These are phyloP conservation scores for Colletotrichum agaves DNA, from an alignment of 2,329 filamentous ascomycete species.

Conservation along the genomic window DNA sequence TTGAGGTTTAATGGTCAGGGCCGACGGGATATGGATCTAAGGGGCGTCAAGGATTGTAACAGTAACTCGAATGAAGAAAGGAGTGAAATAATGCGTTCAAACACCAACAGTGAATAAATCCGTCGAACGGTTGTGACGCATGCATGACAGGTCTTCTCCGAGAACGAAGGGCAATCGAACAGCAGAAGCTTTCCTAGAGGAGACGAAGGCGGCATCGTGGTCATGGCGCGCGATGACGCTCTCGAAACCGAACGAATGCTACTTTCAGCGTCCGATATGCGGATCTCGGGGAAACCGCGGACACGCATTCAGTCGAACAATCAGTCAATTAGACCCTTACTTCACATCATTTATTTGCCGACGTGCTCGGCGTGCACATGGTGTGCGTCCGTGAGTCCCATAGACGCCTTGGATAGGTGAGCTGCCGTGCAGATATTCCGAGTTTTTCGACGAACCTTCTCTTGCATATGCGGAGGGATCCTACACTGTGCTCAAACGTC, in stretches of 20 bases:
- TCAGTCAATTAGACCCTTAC: constrained; percentile 21
- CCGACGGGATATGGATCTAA: too few relatives aligned
- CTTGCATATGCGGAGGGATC: not conserved
- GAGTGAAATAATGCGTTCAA: too few relatives aligned
- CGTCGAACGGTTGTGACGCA: too few relatives aligned
- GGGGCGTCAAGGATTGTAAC: too few relatives aligned
- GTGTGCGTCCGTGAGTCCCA: constrained; percentile 16
- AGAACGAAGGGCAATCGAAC: too few relatives aligned
- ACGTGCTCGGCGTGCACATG: not conserved
- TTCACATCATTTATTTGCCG: constrained; percentile 11
- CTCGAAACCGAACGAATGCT: not conserved
- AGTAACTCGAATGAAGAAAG: too few relatives aligned
- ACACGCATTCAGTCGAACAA: not conserved
- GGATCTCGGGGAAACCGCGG: constrained; percentile 7
- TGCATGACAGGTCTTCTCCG: too few relatives aligned
- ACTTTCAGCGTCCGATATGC: not conserved
- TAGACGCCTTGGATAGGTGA: not conserved
- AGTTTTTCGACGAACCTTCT: constrained; percentile 28
- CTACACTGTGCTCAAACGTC: constrained; percentile 15
- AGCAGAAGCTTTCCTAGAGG: too few relatives aligned
- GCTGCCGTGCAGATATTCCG: constrained; percentile 16
- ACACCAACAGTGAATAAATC: too few relatives aligned
- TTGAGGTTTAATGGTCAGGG: too few relatives aligned
- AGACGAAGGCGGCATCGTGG: not conserved
- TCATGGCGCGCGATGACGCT: not conserved